phyloP scores from a whole-genome alignment of 2,329 filamentous ascomycete species.

The Colletotrichum sp. region DNA sequence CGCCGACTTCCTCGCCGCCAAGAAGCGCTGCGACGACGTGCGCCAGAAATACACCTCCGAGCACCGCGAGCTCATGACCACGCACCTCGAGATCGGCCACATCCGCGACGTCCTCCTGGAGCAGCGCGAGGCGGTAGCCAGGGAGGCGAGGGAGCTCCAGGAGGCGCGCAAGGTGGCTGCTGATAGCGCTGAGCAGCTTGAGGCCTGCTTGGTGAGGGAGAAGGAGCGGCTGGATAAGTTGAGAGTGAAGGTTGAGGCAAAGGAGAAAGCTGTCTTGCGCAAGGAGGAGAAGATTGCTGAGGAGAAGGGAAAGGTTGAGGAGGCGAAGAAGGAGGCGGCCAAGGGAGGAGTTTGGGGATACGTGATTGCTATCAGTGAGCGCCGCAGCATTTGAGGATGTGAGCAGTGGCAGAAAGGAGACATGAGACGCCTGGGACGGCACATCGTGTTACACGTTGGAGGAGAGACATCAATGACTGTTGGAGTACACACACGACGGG shows the following conservation, averaged over 20 bases:
- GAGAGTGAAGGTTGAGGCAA: neutral
- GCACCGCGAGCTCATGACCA: neutral
- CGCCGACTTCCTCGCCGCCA: neutral
- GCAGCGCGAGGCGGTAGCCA: neutral
- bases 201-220: neutral
- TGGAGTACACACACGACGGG: neutral
- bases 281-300: neutral
- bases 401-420: neutral
- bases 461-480: neutral
- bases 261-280: neutral
- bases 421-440: neutral
- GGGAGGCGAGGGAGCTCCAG: neutral
- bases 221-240: neutral
- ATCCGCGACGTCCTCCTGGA: neutral
- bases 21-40: neutral
- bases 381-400: neutral
- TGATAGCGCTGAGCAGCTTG: rapidly evolving
- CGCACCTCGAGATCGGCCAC: neutral
- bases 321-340: neutral
- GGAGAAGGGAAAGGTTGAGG: neutral
- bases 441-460: neutral
- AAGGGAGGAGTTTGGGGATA: neutral
- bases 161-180: neutral
- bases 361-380: neutral
- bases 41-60: neutral